Evolutionary conservation across 257 asterid genomes (phyloP).

Genomic region (Lantana camara): DNA sequence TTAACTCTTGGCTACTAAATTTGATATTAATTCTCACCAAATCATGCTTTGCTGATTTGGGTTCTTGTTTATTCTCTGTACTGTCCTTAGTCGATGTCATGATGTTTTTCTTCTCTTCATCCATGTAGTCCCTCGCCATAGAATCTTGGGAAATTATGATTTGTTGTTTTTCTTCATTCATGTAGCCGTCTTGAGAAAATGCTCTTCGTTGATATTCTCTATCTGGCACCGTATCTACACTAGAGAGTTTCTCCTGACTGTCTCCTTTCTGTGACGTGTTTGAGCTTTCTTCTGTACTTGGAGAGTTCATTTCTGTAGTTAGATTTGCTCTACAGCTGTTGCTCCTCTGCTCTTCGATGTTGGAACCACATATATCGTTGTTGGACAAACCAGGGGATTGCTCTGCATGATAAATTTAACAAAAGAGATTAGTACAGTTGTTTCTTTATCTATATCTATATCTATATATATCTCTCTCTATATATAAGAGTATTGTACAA

Average conservation of each 20-base stretch:
- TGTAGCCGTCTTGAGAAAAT: conserved; percentile 21
- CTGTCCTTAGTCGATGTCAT: conserved; percentile 22
- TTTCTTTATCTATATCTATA: background rate
- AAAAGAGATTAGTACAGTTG: conserved; percentile 11
- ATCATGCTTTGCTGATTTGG: conserved; percentile 37
- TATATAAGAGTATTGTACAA: background rate
- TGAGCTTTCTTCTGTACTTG: conserved; percentile 35
- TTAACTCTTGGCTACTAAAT: no score
- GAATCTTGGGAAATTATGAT: conserved; percentile 26
- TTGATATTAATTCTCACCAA: conserved; percentile 29
- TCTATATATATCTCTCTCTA: no score
- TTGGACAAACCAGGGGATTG: conserved; percentile 42
- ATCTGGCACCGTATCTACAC: conserved; percentile 16
- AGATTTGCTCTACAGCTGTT: conserved; percentile 47
- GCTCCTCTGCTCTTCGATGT: conserved; percentile 41
- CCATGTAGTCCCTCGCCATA: conserved; percentile 10
- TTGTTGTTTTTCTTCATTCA: conserved; percentile 29
- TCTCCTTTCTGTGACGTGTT: conserved; percentile 22
- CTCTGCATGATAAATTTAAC: conserved; percentile 20
- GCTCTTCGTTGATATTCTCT: conserved; percentile 25
- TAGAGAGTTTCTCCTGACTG: conserved; percentile 26
- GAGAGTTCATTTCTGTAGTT: conserved; percentile 29
- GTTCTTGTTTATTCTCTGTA: conserved; percentile 22
- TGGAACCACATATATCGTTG: conserved; percentile 31
- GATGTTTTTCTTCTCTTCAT: conserved; percentile 31